These are phyloP conservation scores for Elaeis guineensis DNA, from an alignment of 176 grass and related monocot species.

Conservation along the genomic window DNA sequence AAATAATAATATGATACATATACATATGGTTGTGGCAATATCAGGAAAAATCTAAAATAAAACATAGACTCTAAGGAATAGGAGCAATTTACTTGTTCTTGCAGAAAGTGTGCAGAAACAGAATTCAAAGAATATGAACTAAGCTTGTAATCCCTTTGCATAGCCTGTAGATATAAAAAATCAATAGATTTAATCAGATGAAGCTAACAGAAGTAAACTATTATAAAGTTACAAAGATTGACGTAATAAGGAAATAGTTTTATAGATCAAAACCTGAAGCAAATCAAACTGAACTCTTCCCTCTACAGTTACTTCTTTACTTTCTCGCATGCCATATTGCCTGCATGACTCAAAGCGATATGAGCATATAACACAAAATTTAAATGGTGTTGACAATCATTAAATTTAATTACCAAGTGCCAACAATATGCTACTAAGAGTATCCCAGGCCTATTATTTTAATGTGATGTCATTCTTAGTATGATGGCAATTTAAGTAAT, in stretches of 20 bases:
- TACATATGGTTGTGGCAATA: no score
- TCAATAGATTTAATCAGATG: no score
- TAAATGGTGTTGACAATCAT: no score
- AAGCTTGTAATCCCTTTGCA: conserved; percentile 96
- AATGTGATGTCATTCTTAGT: no score
- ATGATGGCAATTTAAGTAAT: no score
- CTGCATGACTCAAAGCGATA: conserved; percentile 24
- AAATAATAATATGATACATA: no score
- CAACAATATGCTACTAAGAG: no score
- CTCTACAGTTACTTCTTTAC: conserved; percentile 93
- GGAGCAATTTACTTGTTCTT: conserved; percentile 71
- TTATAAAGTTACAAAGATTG: not conserved
- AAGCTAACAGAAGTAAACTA: no score
- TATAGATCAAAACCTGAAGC: conserved; percentile 58
- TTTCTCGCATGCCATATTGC: conserved; percentile 89
- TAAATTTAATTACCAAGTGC: no score
- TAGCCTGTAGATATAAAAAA: conserved; percentile 34
- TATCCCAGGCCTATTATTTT: no score
- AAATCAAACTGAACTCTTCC: conserved; percentile 99
- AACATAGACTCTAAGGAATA: conserved; percentile 7
- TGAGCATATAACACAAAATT: not conserved
- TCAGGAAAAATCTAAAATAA: no score
- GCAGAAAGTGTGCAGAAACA: conserved; percentile 93
- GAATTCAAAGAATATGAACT: conserved; percentile 99
- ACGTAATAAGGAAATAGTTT: not conserved